phyloP scores from a whole-genome alignment of 106 monocot genomes.

The Vanilla planifolia region DNA sequence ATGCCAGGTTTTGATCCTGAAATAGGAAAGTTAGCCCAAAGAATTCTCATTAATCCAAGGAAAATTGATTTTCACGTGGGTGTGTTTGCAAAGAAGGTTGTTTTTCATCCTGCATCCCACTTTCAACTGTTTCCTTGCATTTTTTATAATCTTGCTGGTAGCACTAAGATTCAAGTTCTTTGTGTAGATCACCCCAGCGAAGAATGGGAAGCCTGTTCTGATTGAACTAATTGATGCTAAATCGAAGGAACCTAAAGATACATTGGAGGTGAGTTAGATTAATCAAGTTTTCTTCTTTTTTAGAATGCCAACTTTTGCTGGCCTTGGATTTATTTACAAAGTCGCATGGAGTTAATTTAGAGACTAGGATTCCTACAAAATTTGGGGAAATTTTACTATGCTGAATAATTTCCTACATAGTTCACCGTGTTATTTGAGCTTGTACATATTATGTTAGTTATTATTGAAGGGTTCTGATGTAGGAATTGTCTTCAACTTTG shows the following conservation, averaged over 20 bases:
- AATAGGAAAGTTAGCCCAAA: slow-evolving; percentile 94
- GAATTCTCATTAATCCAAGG: slow-evolving; percentile 87
- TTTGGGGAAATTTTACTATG: background rate
- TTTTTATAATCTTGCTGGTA: slow-evolving; percentile 1
- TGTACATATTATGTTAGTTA: background rate
- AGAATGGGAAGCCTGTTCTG: slow-evolving; percentile 94
- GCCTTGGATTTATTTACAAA: background rate
- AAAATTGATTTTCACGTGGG: slow-evolving; percentile 91
- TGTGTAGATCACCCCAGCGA: slow-evolving; percentile 92
- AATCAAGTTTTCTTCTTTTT: background rate
- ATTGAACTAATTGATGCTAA: slow-evolving; percentile 99
- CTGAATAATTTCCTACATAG: background rate
- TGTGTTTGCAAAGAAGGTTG: slow-evolving; percentile 97
- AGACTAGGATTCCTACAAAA: background rate
- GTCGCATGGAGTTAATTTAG: background rate
- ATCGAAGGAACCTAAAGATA: slow-evolving; percentile 80
- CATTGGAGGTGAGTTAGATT: slow-evolving; percentile 48
- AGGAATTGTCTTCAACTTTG: background rate
- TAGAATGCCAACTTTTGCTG: too few relatives aligned
- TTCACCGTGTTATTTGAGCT: background rate
- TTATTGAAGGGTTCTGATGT: background rate
- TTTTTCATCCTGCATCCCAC: background rate
- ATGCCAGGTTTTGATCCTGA: slow-evolving; percentile 99
- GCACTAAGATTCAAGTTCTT: background rate
- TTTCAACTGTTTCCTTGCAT: background rate